Evolutionary conservation across 2,329 filamentous ascomycete species (phyloP).

Genomic region (Zymoseptoria brevis): DNA sequence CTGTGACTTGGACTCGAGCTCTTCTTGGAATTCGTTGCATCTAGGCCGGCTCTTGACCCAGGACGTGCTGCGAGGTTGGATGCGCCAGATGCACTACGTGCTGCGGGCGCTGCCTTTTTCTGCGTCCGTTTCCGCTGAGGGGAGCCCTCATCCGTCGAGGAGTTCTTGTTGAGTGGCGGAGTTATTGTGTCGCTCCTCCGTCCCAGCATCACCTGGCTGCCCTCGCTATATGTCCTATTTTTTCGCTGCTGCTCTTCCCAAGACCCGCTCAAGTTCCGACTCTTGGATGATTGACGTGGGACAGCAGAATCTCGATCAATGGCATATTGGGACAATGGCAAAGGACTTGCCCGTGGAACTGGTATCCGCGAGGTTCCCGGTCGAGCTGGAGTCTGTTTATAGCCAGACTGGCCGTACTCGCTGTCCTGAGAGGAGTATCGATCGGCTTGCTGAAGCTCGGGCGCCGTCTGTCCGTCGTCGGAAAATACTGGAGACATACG

Average conservation of each 20-base stretch:
- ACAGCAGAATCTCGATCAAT: constrained; percentile 67
- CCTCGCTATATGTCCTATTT: constrained; percentile 59
- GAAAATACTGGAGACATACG: constrained; percentile 26
- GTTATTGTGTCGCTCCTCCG: constrained; percentile 36
- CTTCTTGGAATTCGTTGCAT: not conserved
- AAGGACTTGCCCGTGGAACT: constrained; percentile 69
- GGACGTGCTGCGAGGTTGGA: not conserved
- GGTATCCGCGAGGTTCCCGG: constrained; percentile 72
- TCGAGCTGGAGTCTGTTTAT: constrained; percentile 38
- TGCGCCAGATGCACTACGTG: constrained; percentile 8
- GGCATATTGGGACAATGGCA: constrained; percentile 63
- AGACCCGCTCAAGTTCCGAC: constrained; percentile 49
- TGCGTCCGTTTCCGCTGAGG: constrained; percentile 36
- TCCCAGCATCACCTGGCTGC: constrained; percentile 47
- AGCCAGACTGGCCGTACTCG: constrained; percentile 14
- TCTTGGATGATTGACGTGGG: constrained; percentile 51
- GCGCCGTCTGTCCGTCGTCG: constrained; percentile 28
- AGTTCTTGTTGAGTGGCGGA: constrained; percentile 17
- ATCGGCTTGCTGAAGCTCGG: constrained; percentile 25
- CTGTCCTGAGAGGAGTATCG: not conserved
- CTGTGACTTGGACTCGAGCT: constrained; percentile 10
- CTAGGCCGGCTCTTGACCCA: not conserved
- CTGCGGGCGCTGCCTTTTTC: constrained; percentile 29
- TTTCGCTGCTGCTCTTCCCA: constrained; percentile 44
- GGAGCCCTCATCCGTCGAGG: constrained; percentile 18